These are phyloP conservation scores for Ambrosiella xylebori DNA, from an alignment of 2,329 filamentous ascomycete species.

Conservation along the genomic window DNA sequence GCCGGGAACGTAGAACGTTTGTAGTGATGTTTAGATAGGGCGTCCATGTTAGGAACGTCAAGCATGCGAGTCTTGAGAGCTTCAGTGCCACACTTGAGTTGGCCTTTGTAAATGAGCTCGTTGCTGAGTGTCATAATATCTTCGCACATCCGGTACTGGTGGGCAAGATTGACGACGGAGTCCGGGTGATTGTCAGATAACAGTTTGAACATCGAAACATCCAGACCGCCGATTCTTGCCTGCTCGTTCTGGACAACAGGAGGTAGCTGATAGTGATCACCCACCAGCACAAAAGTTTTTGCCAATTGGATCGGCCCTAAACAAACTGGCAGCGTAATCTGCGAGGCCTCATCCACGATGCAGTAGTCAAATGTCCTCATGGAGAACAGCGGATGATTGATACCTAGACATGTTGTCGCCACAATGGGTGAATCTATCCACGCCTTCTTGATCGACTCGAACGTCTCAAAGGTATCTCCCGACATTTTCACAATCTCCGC, in stretches of 20 bases:
- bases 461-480: slow-evolving; percentile 51
- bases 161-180: slow-evolving; percentile 79
- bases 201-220: slow-evolving; percentile 85
- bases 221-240: slow-evolving; percentile 68
- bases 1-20: slow-evolving; percentile 23
- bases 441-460: slow-evolving; percentile 67
- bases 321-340: slow-evolving; percentile 91
- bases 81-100: slow-evolving; percentile 73
- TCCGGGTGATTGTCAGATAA: slow-evolving; percentile 76
- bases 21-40: slow-evolving; percentile 42
- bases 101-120: slow-evolving; percentile 78
- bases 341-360: slow-evolving; percentile 93
- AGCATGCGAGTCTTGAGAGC: slow-evolving; percentile 55
- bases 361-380: slow-evolving; percentile 92
- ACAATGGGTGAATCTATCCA: slow-evolving; percentile 83
- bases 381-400: slow-evolving; percentile 75
- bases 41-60: slow-evolving; percentile 46
- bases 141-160: slow-evolving; percentile 96
- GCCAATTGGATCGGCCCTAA: slow-evolving; percentile 88
- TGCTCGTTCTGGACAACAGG: slow-evolving; percentile 87
- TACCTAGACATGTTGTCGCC: slow-evolving; percentile 83
- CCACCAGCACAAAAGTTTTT: slow-evolving; percentile 81
- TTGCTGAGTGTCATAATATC: slow-evolving; percentile 94
- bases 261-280: slow-evolving; percentile 90
- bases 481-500: slow-evolving; percentile 47